Conservation (phyloP, 805 yeast genomes). For the Metschnikowia santaceciliae region DNA sequence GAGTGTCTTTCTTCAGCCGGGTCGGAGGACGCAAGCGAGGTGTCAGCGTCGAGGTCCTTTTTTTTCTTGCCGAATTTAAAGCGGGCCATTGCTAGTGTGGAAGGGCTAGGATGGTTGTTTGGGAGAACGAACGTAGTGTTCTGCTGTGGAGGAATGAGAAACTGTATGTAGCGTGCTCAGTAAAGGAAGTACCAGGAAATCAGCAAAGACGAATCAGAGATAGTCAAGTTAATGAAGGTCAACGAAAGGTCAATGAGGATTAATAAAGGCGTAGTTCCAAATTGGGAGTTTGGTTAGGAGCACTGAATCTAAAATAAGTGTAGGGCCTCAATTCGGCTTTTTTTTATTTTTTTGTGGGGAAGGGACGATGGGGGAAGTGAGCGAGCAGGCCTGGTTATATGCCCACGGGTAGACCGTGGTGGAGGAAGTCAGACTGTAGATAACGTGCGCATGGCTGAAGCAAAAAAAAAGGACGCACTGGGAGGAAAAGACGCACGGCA, state of each 20-base stretch:
- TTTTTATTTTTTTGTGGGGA: too few species aligned
- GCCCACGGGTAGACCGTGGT: not conserved
- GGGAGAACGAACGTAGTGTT: not conserved
- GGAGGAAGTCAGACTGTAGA: conserved; percentile 1
- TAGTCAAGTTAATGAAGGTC: too few species aligned
- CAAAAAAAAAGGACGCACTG: conserved; percentile 2
- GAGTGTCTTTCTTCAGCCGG: conserved; percentile 9
- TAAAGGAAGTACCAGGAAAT: too few species aligned
- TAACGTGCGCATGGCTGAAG: conserved; percentile 1
- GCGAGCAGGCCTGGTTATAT: conserved; percentile 4
- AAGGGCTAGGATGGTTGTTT: not conserved
- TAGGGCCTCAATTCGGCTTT: too few species aligned
- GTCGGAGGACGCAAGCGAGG: conserved; percentile 13
- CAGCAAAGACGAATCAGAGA: too few species aligned
- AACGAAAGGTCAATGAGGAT: too few species aligned
- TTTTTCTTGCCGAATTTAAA: conserved; percentile 54
- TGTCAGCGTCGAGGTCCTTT: conserved; percentile 25
- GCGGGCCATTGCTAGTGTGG: conserved; percentile 42
- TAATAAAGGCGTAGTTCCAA: too few species aligned
- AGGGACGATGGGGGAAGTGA: not conserved
- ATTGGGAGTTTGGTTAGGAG: too few species aligned
- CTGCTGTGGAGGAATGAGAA: not conserved
- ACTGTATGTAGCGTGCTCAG: not conserved
- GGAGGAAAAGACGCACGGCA: not conserved
- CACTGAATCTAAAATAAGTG: too few species aligned